Conservation (phyloP, 768 basidiomycete species). For the Terana coerulea region DNA sequence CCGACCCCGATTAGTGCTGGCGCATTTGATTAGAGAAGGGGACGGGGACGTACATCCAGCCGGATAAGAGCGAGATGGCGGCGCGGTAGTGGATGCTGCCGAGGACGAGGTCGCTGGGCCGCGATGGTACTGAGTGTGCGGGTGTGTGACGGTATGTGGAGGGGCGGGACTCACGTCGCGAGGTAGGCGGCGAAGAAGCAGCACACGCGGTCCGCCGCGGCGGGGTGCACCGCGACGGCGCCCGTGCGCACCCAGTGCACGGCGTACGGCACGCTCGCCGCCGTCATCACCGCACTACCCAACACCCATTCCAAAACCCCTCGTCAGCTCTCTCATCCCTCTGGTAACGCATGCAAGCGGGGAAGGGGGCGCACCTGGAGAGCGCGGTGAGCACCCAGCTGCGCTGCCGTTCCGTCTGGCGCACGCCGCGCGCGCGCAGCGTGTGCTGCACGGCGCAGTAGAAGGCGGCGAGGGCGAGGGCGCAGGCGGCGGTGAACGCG, state of each 20-base stretch:
- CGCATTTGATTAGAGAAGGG: neutral
- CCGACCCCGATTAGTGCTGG: neutral
- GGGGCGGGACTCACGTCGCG: constrained; percentile 1
- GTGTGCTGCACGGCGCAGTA: constrained; percentile 4
- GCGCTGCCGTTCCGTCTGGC: constrained; percentile 4
- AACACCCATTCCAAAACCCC: no score
- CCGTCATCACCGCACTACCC: constrained; percentile 8
- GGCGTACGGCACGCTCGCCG: constrained; percentile 1
- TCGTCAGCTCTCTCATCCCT: no score
- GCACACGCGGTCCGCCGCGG: constrained; percentile 4
- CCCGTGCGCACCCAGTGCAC: constrained; percentile 4
- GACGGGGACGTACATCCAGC: constrained; percentile 9
- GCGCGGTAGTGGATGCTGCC: constrained; percentile 8
- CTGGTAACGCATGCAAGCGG: neutral
- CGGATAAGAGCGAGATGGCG: constrained; percentile 7
- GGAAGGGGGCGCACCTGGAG: constrained; percentile 4
- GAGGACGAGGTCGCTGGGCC: constrained; percentile 6
- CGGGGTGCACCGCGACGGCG: neutral
- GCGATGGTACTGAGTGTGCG: neutral
- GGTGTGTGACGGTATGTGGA: neutral
- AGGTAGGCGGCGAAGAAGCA: constrained; percentile 11
- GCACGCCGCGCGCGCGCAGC: neutral
- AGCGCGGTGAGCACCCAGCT: constrained; percentile 13
- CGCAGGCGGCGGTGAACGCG: neutral
- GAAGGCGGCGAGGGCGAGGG: neutral